Evolutionary conservation across 1,139 yeast genomes (phyloP).

Genomic region (Geotrichum siamense): DNA sequence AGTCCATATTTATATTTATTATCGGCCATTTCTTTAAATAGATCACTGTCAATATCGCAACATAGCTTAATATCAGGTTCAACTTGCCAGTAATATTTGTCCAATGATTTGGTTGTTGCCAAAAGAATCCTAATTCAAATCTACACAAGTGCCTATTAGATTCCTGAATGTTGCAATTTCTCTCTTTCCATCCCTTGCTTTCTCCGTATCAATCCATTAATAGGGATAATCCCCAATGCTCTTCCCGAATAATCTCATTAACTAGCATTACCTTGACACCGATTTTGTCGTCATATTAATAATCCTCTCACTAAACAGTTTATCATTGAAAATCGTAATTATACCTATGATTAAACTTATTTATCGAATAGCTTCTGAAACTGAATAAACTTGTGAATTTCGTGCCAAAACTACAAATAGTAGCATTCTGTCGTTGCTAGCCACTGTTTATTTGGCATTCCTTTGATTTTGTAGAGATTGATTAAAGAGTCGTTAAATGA

Average conservation of each 20-base stretch:
- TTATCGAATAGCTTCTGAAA: constrained; percentile 52
- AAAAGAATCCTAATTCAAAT: constrained; percentile 85
- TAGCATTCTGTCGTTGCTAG: constrained; percentile 41
- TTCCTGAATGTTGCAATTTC: constrained; percentile 47
- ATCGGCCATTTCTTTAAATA: constrained; percentile 73
- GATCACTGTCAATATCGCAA: constrained; percentile 77
- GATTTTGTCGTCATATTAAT: constrained; percentile 38
- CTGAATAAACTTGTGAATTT: constrained; percentile 54
- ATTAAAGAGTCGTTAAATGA: too few species aligned
- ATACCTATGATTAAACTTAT: constrained; percentile 62
- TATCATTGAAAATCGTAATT: constrained; percentile 67
- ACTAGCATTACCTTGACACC: constrained; percentile 52
- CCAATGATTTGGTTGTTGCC: constrained; percentile 67
- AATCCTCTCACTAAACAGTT: constrained; percentile 47
- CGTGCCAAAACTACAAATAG: constrained; percentile 68
- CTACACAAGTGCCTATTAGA: constrained; percentile 85
- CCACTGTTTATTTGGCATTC: too few species aligned
- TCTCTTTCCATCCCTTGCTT: constrained; percentile 48
- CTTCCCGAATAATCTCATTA: constrained; percentile 57
- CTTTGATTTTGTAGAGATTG: too few species aligned
- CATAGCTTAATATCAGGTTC: constrained; percentile 75
- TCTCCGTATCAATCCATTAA: constrained; percentile 50
- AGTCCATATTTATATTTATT: constrained; percentile 69
- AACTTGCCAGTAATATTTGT: constrained; percentile 90
- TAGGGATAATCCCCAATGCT: constrained; percentile 78